Base-by-base conservation (phyloP, 345 rosid species). In the Salix suchowensis region DNA sequence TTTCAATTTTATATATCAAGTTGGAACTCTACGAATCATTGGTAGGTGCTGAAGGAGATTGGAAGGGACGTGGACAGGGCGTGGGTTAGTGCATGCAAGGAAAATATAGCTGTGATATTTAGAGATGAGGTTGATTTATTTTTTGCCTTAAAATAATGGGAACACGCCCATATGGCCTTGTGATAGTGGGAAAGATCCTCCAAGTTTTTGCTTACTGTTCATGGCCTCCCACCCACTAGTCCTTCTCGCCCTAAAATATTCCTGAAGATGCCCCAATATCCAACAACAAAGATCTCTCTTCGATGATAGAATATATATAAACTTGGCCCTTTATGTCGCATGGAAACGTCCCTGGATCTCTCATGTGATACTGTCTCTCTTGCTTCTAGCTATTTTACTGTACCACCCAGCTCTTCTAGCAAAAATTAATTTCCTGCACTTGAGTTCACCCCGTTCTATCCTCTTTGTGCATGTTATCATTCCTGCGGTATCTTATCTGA, bases 281-380 rank as follows among this genome's bases (percentile, higher is more conserved):
- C 26, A 46, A 42, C 60, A 36, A 69, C 26, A 21, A 5, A 32
- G 36, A 30, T 65, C 68, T 64, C 67, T 64, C 8, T 64, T 34
- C 54, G 65, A 52, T 75, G 28, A 61, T 75, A 68, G 23, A 60
- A 60, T 61, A 60, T 30, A 70, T 30, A 70, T 74, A 9, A 10
- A 46, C 55, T 13, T 7, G 69, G 16, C 64, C 61, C 37, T 36
- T 8, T 8, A 13, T 65, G 71, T 71, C 67, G 66, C 75, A 61
- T 58, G 46, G n/a, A 40, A 67, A 44, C 24, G 24, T 24, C 37
- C 30, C 71, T 12, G 55, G 58, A 58, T 18, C n/a, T 69, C 39
- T 68, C 79, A 71, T 67, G 79, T 71, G 79, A 71, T 37, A 5
- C 14, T 71, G 77, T 77, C 68, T 80, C 71, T 66, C 39, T 12